Percentiles rank a stretch among this genome's conserved stretches.
Conservation (phyloP, 2,329 filamentous ascomycete species). For the Aspergillus felis region DNA sequence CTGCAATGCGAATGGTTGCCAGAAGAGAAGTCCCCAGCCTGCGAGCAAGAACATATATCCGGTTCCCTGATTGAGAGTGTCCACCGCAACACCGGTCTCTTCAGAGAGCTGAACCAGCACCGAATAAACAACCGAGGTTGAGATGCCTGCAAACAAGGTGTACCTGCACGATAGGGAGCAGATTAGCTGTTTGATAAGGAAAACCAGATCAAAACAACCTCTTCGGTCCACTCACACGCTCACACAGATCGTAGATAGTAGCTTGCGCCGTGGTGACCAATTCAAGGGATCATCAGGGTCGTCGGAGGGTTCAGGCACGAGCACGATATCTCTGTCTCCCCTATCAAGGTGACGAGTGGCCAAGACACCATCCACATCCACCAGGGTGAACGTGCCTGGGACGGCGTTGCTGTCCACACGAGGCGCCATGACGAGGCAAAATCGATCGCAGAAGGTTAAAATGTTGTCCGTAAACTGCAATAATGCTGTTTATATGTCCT, state of each 20-base stretch:
- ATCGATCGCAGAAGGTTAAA: not conserved
- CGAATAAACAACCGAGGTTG: slow-evolving; percentile 37
- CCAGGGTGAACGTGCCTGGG: slow-evolving; percentile 44
- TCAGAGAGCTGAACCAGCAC: slow-evolving; percentile 36
- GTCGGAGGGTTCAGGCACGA: slow-evolving; percentile 41
- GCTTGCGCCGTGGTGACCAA: slow-evolving; percentile 43
- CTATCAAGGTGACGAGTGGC: slow-evolving; percentile 26
- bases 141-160: slow-evolving; percentile 36
- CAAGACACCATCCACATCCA: slow-evolving; percentile 38
- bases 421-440: slow-evolving; percentile 20
- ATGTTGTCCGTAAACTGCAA: not conserved
- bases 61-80: slow-evolving; percentile 36
- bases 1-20: slow-evolving; percentile 46
- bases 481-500: not conserved
- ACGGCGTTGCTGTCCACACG: slow-evolving; percentile 26
- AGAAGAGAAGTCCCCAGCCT: slow-evolving; percentile 45
- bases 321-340: slow-evolving; percentile 36
- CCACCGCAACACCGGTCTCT: slow-evolving; percentile 32
- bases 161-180: slow-evolving; percentile 26
- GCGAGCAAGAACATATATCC: slow-evolving; percentile 41
- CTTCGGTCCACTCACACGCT: slow-evolving; percentile 31
- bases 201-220: not conserved
- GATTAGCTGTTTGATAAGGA: not conserved
- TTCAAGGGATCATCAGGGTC: slow-evolving; percentile 48
- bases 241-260: slow-evolving; percentile 40